phyloP scores from a whole-genome alignment of 148 eudicot species.

The Tetragonia tetragonoides region DNA sequence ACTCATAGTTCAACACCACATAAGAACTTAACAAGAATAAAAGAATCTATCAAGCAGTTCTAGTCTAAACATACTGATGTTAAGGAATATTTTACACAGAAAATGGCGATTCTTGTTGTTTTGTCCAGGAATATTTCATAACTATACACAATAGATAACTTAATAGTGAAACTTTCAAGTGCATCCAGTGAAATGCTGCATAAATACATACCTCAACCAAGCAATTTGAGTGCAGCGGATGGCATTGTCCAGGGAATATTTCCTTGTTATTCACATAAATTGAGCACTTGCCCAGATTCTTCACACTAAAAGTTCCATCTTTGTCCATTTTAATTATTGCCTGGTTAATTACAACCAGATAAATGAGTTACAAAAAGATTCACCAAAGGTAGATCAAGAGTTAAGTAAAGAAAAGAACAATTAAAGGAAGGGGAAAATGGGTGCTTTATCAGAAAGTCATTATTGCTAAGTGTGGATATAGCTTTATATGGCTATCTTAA shows the following conservation, averaged over 20 bases:
- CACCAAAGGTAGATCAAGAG: not conserved
- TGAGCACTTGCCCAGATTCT: slow-evolving; percentile 66
- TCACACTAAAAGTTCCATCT: slow-evolving; percentile 68
- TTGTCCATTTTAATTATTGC: slow-evolving; percentile 75
- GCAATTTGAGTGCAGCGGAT: slow-evolving; percentile 52
- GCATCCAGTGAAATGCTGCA: not conserved
- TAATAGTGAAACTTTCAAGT: slow-evolving; percentile 7
- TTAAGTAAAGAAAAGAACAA: not conserved
- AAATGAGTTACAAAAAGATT: not conserved
- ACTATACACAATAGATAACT: not conserved
- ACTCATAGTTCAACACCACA: not conserved
- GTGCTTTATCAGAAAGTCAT: slow-evolving; percentile 5
- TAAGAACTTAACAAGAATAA: not conserved
- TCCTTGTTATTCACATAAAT: slow-evolving; percentile 57
- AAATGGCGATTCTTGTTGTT: not conserved
- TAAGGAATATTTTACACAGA: not conserved
- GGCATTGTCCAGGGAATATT: slow-evolving; percentile 41
- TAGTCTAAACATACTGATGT: not conserved
- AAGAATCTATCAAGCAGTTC: not conserved
- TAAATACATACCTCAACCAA: slow-evolving; percentile 65
- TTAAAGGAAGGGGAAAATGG: not conserved
- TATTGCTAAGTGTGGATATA: not conserved
- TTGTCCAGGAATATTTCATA: not conserved
- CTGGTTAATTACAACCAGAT: slow-evolving; percentile 32
- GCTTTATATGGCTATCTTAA: not conserved